These are phyloP conservation scores for Bipolaris cookei DNA, from an alignment of 2,329 filamentous ascomycete species.

Conservation along the genomic window DNA sequence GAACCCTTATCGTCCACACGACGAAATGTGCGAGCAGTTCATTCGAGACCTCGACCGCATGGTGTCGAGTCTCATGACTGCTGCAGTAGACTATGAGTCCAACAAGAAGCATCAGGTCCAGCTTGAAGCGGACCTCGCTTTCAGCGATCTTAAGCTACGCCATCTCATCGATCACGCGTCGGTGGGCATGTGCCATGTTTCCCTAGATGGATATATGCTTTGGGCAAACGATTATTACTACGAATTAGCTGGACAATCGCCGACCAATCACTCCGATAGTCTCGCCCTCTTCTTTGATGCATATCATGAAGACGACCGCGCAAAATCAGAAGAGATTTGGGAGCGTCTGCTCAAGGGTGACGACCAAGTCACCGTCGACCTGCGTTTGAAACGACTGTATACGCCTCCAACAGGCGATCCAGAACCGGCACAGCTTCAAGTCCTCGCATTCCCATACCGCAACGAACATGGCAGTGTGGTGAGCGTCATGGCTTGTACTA, in stretches of 20 bases:
- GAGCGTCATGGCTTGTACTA: constrained; percentile 48
- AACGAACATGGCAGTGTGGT: constrained; percentile 38
- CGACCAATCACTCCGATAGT: constrained; percentile 22
- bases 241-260: constrained; percentile 30
- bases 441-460: constrained; percentile 46
- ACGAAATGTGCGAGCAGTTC: constrained; percentile 42
- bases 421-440: constrained; percentile 41
- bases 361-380: constrained; percentile 36
- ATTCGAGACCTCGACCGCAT: constrained; percentile 41
- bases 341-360: constrained; percentile 30
- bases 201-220: constrained; percentile 38
- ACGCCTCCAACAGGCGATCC: constrained; percentile 39
- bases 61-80: constrained; percentile 38
- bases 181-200: constrained; percentile 44
- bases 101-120: constrained; percentile 36
- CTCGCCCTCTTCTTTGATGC: constrained; percentile 37
- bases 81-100: constrained; percentile 30
- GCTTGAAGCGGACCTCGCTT: constrained; percentile 43
- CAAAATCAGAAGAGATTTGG: constrained; percentile 36
- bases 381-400: constrained; percentile 42
- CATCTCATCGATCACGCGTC: constrained; percentile 46
- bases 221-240: constrained; percentile 48
- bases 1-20: constrained; percentile 45
- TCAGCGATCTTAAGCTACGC: constrained; percentile 44
- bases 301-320: constrained; percentile 37